Evolutionary conservation across 1,139 yeast species (phyloP).

Genomic region (Protomyces gravidus): DNA sequence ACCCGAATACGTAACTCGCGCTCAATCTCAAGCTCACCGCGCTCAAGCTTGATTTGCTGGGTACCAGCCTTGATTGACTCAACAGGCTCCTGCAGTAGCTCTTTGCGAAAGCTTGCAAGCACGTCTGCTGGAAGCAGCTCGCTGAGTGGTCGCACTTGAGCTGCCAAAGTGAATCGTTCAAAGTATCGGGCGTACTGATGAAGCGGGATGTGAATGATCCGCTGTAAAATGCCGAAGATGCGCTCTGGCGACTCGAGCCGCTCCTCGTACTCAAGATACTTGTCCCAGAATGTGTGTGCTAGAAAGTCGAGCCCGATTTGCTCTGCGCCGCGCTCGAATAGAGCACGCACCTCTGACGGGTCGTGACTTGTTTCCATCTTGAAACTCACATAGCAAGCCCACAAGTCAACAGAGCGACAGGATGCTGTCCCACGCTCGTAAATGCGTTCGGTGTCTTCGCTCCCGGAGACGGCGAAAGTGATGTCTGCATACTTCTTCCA

Average conservation of each 20-base stretch:
- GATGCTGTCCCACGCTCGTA: conserved; percentile 54
- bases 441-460: conserved; percentile 49
- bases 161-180: conserved; percentile 39
- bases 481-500: conserved; percentile 73
- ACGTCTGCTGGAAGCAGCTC: conserved; percentile 36
- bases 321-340: conserved; percentile 60
- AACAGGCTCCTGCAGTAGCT: conserved; percentile 32
- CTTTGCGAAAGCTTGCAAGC: conserved; percentile 38
- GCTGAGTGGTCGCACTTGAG: conserved; percentile 36
- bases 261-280: conserved; percentile 57
- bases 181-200: conserved; percentile 67
- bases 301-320: conserved; percentile 70
- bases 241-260: conserved; percentile 44
- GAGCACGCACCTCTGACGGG: conserved; percentile 37
- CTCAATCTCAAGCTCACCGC: conserved; percentile 36
- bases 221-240: conserved; percentile 50
- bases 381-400: conserved; percentile 65
- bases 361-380: conserved; percentile 47
- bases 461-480: conserved; percentile 59
- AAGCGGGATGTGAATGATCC: conserved; percentile 64
- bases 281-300: conserved; percentile 69
- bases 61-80: conserved; percentile 36
- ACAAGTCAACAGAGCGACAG: conserved; percentile 62
- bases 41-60: conserved; percentile 31
- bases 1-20: conserved; percentile 39